phyloP scores from a whole-genome alignment of 2,329 filamentous ascomycete genomes.

The Aspergillus fructus region DNA sequence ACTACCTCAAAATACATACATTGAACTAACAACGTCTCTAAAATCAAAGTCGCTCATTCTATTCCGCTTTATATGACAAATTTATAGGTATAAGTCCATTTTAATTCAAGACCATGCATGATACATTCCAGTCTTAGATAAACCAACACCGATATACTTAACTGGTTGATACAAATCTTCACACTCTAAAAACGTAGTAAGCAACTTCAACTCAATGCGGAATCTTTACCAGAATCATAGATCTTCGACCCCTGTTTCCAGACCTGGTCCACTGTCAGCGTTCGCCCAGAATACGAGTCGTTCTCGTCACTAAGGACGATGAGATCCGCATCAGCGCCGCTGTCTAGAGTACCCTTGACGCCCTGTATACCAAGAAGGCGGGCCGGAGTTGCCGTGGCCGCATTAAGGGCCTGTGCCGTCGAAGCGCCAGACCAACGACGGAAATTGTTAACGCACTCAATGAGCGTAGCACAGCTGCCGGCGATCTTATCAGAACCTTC shows the following conservation, averaged over 20 bases:
- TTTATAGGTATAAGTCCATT: neutral
- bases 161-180: neutral
- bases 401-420: slow-evolving; percentile 41
- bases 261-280: slow-evolving; percentile 42
- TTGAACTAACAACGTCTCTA: too few species aligned
- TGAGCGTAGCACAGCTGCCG: slow-evolving; percentile 56
- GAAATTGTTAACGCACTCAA: slow-evolving; percentile 47
- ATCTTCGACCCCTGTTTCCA: slow-evolving; percentile 46
- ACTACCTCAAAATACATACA: too few species aligned
- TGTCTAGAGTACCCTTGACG: slow-evolving; percentile 40
- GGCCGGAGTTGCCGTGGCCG: slow-evolving; percentile 41
- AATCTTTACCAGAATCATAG: slow-evolving; percentile 34
- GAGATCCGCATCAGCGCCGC: slow-evolving; percentile 44
- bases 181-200: neutral
- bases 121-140: neutral
- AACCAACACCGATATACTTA: neutral
- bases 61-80: neutral
- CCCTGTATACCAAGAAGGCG: slow-evolving; percentile 39
- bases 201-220: neutral
- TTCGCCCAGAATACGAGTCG: slow-evolving; percentile 31
- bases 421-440: slow-evolving; percentile 40
- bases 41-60: neutral
- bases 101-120: neutral
- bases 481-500: slow-evolving; percentile 79
- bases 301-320: slow-evolving; percentile 38